Evolutionary conservation across 2,329 filamentous ascomycete species (phyloP), one percentile per base, ranked within the genome.

Genomic region (Sordariomycetes sp.): DNA sequence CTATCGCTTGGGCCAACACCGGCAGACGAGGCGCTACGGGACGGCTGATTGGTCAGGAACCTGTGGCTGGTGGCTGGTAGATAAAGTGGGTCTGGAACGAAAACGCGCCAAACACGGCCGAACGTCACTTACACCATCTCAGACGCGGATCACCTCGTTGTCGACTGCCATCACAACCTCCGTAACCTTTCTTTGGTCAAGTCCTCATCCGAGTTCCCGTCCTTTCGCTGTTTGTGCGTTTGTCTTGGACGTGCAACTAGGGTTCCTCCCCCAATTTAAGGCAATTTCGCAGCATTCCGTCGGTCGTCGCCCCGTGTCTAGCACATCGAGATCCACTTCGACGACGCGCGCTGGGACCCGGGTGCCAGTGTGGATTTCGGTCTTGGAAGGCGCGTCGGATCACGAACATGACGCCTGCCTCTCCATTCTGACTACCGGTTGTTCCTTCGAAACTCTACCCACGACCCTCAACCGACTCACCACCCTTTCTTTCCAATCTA

Each of bases 341-440:
- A 12, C 6, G 23, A 34, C 27, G 30, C 33, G 33, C 33, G 33
- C 25, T 19, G 26, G 14, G 18, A 30, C 17, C 33, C 20, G 15
- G 21, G 29, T 30, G 32, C 12, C 12, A 33, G 18, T n/a, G 23
- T 30, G 33, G 33, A 28, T 34, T 21, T n/a, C n/a, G n/a, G n/a
- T n/a, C n/a, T n/a, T n/a, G 29, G 16, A 26, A 15, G 16, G 15
- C 29, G 51, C 54, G 25, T n/a, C 25, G 54, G 53, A 55, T 59
- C 57, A 59, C 55, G 57, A 55, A 49, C 48, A 58, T 55, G 50
- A 53, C 51, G 49, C 55, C 56, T 42, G 53, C 53, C 54, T 53
- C 51, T 46, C 46, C 38, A 48, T 44, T 56, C 54, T 51, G 46
- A 55, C 25, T 33, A 17, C 28, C 28, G 10, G 16, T 32, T 21